These are phyloP conservation scores for Arxiozyma slooffiae DNA, from an alignment of 1,139 yeast species.

Conservation along the genomic window DNA sequence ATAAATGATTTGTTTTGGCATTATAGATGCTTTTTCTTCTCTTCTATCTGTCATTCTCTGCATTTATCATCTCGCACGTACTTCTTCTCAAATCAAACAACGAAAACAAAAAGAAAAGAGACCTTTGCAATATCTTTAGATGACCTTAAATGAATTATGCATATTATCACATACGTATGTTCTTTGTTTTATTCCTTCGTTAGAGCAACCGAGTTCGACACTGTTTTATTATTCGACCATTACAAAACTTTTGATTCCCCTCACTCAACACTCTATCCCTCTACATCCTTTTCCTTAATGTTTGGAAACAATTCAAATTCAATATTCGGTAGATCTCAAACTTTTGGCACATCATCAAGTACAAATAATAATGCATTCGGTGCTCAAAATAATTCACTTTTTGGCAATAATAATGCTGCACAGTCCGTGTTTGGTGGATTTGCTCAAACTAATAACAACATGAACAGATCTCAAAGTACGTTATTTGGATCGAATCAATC, in stretches of 20 bases:
- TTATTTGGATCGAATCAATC: slow-evolving; percentile 18
- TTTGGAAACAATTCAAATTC: slow-evolving; percentile 7
- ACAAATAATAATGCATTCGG: background rate
- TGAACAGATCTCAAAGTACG: slow-evolving; percentile 26
- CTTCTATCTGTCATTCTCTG: no score
- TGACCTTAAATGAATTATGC: no score
- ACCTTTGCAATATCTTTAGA: no score
- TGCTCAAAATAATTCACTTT: background rate
- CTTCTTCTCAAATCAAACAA: no score
- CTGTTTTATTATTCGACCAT: background rate
- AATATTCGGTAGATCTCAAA: slow-evolving; percentile 10
- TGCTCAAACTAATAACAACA: slow-evolving; percentile 8
- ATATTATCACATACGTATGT: no score
- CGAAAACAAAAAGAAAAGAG: no score
- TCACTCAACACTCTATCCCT: background rate
- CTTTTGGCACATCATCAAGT: slow-evolving; percentile 5
- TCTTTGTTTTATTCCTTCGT: no score
- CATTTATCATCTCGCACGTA: no score
- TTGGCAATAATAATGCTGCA: slow-evolving; percentile 6
- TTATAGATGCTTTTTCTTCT: no score
- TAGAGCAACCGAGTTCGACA: no score
- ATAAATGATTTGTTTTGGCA: no score
- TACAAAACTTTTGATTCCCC: no score
- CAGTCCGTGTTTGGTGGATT: slow-evolving; percentile 13
- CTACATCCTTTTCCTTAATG: slow-evolving; percentile 1